Evolutionary conservation across 495 filamentous ascomycete species (phyloP), one percentile per base, ranked within the genome.

Genomic region (Penicillium goetzii): DNA sequence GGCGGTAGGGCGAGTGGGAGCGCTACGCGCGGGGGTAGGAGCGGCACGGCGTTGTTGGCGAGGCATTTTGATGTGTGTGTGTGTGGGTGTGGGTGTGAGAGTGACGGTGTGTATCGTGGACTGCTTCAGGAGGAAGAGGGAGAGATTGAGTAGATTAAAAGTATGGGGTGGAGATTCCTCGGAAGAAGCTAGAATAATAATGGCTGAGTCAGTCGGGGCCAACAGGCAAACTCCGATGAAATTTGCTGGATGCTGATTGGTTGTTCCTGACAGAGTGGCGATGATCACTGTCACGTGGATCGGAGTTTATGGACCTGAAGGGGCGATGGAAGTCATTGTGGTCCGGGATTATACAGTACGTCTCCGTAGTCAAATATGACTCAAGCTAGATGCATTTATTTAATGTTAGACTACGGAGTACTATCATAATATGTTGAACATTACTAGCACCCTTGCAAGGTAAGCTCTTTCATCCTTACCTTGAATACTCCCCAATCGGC

Each of bases 11-110:
- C 90, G 86, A 63, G 86, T 77, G 60, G 87, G 85, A 70, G 86
- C 86, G 73, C 87, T 83, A 60, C 83, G 79, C 70, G 83, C 83
- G 56, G 77, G 80, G 58, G 80, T 77, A 62, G 77, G 78, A 53
- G 79, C 81, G 64, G 74, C 86, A 82, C 83, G 84, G 78, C 89
- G 84, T 72, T 85, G 83, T 84, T 90, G 88, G 81, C 91, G 91
- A 88, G 90, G 81, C 91, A 95, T 94, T 74, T 55, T 34, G 32
- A 3, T 84, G 63, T 64, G 59, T 72, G 57, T 72, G 57, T 68
- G 41, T 7, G 30, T 2, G 61, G 40, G 57, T 55, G 55, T 34
- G n/a, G n/a, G 0, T 77, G 64, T 36, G 40, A 45, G 38, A 41
- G 36, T 40, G 50, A 26, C 8, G 28, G 28, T 21, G 43, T 23